Percentiles rank a stretch among this genome's conserved stretches.
phyloP scores from a whole-genome alignment of 2,329 filamentous ascomycete genomes.

The Raffaelea ambrosiae region DNA sequence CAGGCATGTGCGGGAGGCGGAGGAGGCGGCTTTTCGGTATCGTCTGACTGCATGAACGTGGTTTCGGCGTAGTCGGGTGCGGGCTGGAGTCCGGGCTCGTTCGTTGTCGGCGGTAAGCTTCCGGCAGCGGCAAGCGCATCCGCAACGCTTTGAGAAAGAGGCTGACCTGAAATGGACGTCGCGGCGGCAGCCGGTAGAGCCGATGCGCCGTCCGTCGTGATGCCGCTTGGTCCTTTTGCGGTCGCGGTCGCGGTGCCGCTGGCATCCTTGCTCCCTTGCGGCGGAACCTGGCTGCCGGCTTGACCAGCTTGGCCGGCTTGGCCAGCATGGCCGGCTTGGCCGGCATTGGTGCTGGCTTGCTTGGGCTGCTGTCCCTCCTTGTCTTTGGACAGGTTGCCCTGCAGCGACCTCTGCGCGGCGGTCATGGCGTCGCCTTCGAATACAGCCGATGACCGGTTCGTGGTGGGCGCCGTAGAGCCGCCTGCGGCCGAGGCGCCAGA shows the following conservation, averaged over 20 bases:
- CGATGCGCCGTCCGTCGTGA: too few relatives aligned
- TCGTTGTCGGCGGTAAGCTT: too few relatives aligned
- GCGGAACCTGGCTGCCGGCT: too few relatives aligned
- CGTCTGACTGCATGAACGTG: constrained; percentile 17
- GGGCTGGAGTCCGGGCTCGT: constrained; percentile 28
- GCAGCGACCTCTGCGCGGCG: constrained; percentile 9
- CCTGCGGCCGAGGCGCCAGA: constrained; percentile 16
- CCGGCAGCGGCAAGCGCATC: neutral
- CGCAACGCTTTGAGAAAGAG: neutral
- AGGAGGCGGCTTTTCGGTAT: constrained; percentile 48
- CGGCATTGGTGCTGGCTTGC: neutral
- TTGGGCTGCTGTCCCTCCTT: neutral
- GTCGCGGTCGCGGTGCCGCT: too few relatives aligned
- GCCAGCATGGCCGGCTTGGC: too few relatives aligned
- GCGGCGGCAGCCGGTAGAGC: too few relatives aligned
- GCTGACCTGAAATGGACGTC: neutral
- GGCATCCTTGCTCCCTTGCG: too few relatives aligned
- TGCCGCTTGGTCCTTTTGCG: too few relatives aligned
- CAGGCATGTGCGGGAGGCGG: constrained; percentile 82
- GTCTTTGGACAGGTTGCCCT: constrained; percentile 16
- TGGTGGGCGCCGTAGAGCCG: constrained; percentile 18
- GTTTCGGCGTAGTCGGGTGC: constrained; percentile 26
- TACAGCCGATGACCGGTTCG: neutral
- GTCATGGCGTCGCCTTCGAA: constrained; percentile 11
- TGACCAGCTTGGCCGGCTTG: too few relatives aligned